Base-by-base conservation (phyloP, 352 stramenopile species). In the Phytophthora vignae region DNA sequence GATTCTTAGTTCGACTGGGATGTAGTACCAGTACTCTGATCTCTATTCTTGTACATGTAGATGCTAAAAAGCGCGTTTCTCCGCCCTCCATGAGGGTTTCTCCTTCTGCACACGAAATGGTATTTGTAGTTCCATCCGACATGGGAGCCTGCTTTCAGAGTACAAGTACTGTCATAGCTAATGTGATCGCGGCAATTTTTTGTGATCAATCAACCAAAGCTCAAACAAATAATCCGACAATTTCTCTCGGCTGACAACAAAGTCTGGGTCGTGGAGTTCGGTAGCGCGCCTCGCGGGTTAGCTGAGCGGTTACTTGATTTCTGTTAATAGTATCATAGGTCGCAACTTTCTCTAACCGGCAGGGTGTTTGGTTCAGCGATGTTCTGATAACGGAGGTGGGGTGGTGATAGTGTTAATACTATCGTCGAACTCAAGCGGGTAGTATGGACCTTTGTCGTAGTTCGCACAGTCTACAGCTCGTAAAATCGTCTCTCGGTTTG, bases 391-490 rank as follows among this genome's bases (percentile, higher is more conserved):
- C n/a, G 42, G 3, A 12, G 42, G 42, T 11, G 33, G 19, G 25
- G 21, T 22, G n/a, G 40, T 63, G 38, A 55, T 63, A 10, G 56
- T 40, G 29, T 54, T 63, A 12, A 55, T 27, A 27, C 10, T 54
- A 25, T 63, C 56, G 36, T 53, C 40, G 10, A 27, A 22, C 1
- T 5, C 56, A 4, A 63, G 38, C 0, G 56, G 40, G 40, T 63
- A 63, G 11, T 54, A 49, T 10, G 38, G 38, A 33, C 36, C 36
- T 42, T 15, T 42, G 11, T 17, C 36, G 36, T 42, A 42, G 10
- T 42, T 6, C 11, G 36, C 12, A 19, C 19, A 17, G 14, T 33
- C 55, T 40, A 36, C 25, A 53, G 19, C n/a, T 14, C 21, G n/a
- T 38, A 10, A 12, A 42, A 42, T 42, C 12, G 36, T 11, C 10